A percentile compares a stretch with the other conserved stretches of the same genome.
Evolutionary conservation across 306 rosid species (phyloP).

Genomic region (Prunus campanulata): DNA sequence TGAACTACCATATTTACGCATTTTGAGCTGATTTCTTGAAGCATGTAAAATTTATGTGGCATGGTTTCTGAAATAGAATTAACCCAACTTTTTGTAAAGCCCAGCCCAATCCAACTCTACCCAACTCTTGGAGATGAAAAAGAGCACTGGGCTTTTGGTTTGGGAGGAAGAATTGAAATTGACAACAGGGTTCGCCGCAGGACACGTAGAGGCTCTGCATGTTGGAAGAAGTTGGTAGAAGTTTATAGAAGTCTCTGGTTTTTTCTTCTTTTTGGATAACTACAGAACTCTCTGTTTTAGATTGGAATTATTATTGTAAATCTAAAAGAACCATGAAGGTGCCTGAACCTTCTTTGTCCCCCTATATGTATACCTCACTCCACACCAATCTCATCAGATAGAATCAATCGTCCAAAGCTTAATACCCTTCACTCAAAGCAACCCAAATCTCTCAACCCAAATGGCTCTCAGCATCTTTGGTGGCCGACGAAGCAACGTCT

Average conservation of each 20-base stretch:
- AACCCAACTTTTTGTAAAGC: not conserved
- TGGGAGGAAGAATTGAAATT: too few relatives aligned
- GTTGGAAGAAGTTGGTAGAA: not conserved
- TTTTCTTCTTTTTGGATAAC: not conserved
- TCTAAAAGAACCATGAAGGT: not conserved
- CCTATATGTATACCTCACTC: not conserved
- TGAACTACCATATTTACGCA: not conserved
- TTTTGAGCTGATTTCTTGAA: not conserved
- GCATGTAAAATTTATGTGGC: not conserved
- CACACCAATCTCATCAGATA: not conserved
- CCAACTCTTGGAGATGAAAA: not conserved
- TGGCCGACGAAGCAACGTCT: slow-evolving; percentile 29
- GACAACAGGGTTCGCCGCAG: not conserved
- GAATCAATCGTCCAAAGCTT: not conserved
- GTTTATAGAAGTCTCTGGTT: not conserved
- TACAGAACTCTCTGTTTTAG: not conserved
- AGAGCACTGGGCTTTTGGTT: too few relatives aligned
- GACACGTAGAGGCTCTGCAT: not conserved
- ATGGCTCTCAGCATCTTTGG: slow-evolving; percentile 32
- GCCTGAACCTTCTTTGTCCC: slow-evolving; percentile 8
- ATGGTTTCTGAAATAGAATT: not conserved
- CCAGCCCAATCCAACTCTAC: too few relatives aligned
- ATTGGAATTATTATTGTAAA: not conserved
- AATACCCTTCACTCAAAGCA: not conserved
- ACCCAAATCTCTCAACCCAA: not conserved